Base-by-base conservation (phyloP, 495 filamentous ascomycete species). In the Aspergillus leporis region DNA sequence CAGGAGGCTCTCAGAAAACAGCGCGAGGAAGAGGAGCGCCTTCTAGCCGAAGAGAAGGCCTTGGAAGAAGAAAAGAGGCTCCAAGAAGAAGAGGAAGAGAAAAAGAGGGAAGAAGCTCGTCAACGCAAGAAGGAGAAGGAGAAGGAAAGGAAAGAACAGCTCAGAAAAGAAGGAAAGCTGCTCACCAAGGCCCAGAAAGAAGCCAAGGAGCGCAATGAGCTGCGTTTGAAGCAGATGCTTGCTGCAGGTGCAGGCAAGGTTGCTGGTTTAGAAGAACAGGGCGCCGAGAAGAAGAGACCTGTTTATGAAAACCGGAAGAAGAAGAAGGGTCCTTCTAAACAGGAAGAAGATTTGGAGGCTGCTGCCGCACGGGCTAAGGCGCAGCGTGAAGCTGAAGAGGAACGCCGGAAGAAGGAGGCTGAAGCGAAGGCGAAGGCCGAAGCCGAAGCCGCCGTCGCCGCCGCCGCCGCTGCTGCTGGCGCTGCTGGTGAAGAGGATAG, bases 111-210 rank as follows among this genome's bases (percentile, higher is more conserved):
- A 59, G 91, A 93, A 67, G 82, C 82, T 30, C 88, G 87, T 64
- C 85, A 87, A 13, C 75, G 81, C 50, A 96, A 89, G 81, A 98
- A 97, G 80, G 91, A 96, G 70, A 96, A 89, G 74, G 95, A 99
- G 70, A 95, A 89, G 74, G 90, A 97, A 74, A 93, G 84, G 78
- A 92, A 96, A 61, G 95, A 99, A 66, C 90, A 97, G 74, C 83
- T 97, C 16, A 94, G 94, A 78, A 93, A 85, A 70, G 92, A 96
- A 74, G 95, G 95, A 66, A 97, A 96, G 70, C 92, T 92, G 65
- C 79, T 97, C 60, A 97, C 93, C 61, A 94, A 96, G 73, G 91
- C 93, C 30, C 92, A 99, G 73, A 90, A 86, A 66, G 92, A 97
- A 65, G 88, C 88, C 59, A 89, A 93, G 71, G 85, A 86, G 28